Conservation (phyloP, 768 basidiomycete genomes). For the Coprinopsis cinerea region DNA sequence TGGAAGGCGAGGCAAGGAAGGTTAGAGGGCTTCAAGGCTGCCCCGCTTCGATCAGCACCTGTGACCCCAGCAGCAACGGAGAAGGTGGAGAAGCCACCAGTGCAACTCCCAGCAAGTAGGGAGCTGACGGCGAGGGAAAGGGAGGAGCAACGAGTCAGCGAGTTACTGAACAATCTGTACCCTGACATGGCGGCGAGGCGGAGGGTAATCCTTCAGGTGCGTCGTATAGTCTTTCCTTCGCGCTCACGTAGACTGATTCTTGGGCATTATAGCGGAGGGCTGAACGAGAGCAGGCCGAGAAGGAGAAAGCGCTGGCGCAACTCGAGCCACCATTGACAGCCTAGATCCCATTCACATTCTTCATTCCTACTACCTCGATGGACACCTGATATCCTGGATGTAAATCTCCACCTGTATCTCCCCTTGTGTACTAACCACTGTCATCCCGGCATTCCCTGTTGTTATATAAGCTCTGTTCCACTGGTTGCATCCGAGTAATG, state of each 20-base stretch:
- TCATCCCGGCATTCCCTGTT: no score
- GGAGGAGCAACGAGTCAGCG: slow-evolving; percentile 36
- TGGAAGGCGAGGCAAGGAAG: slow-evolving; percentile 5
- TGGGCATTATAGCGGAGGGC: slow-evolving; percentile 22
- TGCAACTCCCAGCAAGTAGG: neutral
- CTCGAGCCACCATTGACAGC: neutral
- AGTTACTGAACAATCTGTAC: slow-evolving; percentile 47
- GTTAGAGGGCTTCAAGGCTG: no score
- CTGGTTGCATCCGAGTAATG: neutral
- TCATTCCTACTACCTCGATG: no score
- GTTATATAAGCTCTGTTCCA: no score
- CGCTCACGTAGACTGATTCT: neutral
- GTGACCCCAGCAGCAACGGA: neutral
- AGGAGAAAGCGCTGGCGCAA: neutral
- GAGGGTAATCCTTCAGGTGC: slow-evolving; percentile 45
- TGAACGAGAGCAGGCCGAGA: slow-evolving; percentile 24
- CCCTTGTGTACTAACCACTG: no score
- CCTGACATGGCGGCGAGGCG: slow-evolving; percentile 60
- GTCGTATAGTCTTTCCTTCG: neutral
- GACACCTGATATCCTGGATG: no score
- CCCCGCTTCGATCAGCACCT: neutral
- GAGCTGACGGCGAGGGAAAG: slow-evolving; percentile 25
- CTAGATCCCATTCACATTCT: neutral
- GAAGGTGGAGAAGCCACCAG: neutral
- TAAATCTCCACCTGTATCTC: no score